Evolutionary conservation across 2,329 filamentous ascomycete genomes (phyloP).

Genomic region (Didymella pinodella): DNA sequence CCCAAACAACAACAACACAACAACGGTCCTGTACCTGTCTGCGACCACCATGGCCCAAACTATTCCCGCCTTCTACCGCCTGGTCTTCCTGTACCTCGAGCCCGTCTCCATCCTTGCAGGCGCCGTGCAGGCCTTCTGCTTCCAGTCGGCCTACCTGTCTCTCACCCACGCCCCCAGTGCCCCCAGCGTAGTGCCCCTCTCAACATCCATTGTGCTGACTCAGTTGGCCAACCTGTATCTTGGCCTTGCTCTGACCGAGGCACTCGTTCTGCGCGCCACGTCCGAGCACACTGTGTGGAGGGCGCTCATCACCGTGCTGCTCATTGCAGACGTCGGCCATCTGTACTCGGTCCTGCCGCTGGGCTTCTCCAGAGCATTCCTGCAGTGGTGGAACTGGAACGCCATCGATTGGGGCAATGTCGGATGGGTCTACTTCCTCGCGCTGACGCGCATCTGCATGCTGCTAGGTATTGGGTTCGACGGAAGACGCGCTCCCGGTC

Average conservation of each 20-base stretch:
- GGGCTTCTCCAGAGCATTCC: conserved; percentile 67
- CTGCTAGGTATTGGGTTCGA: conserved; percentile 40
- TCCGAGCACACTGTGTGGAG: conserved; percentile 74
- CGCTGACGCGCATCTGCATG: conserved; percentile 46
- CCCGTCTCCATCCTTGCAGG: conserved; percentile 63
- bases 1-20: conserved; percentile 24
- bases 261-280: conserved; percentile 74
- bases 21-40: no score
- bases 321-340: conserved; percentile 80
- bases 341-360: conserved; percentile 70
- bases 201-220: conserved; percentile 71
- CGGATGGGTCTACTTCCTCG: conserved; percentile 73
- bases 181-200: conserved; percentile 60
- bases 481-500: conserved; percentile 1
- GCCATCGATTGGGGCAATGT: conserved; percentile 73
- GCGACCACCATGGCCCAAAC: conserved; percentile 38
- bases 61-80: conserved; percentile 69
- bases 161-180: conserved; percentile 68
- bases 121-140: conserved; percentile 61
- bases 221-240: conserved; percentile 83
- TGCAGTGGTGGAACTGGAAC: conserved; percentile 69
- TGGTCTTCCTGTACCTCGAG: conserved; percentile 81
- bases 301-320: conserved; percentile 69
- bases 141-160: conserved; percentile 65
- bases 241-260: conserved; percentile 79